These are phyloP conservation scores for Leccinum arenicola DNA, from an alignment of 768 basidiomycete species.

Conservation along the genomic window DNA sequence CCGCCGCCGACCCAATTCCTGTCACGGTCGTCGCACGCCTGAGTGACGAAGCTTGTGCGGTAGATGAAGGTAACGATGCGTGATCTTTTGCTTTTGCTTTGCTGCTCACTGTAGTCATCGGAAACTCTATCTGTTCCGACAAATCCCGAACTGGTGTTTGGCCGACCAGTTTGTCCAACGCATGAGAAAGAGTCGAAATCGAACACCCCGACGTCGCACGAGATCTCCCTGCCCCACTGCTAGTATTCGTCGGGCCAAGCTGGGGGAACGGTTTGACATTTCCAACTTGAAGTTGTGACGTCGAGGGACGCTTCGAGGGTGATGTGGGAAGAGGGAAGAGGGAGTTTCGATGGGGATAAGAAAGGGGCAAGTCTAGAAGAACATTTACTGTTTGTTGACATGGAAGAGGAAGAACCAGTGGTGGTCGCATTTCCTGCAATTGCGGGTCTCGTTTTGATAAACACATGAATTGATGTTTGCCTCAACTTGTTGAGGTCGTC, in stretches of 20 bases:
- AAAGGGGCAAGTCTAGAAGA: constrained; percentile 3
- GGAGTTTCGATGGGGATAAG: constrained; percentile 31
- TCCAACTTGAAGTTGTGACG: constrained; percentile 1
- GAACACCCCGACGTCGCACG: constrained; percentile 33
- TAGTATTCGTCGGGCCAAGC: constrained; percentile 1
- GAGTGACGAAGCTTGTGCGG: constrained; percentile 25
- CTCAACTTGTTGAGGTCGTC: no score
- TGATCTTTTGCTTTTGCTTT: constrained; percentile 27
- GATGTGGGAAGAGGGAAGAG: constrained; percentile 18
- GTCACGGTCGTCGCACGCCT: constrained; percentile 24
- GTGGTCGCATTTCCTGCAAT: no score
- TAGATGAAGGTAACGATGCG: constrained; percentile 8
- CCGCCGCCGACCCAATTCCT: constrained; percentile 5
- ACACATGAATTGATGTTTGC: constrained; percentile 19
- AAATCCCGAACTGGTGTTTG: constrained; percentile 72
- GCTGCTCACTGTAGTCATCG: background rate
- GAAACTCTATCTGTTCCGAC: constrained; percentile 25
- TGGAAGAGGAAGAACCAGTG: background rate
- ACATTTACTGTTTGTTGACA: constrained; percentile 8
- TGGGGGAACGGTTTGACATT: constrained; percentile 5
- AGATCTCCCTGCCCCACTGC: background rate
- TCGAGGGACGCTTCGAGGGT: constrained; percentile 15
- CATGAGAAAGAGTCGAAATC: constrained; percentile 62
- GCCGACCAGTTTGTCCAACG: constrained; percentile 67
- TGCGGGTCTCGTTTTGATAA: constrained; percentile 18